A percentile compares a stretch with the other conserved stretches of the same genome.
Conservation (phyloP, 2,329 filamentous ascomycete genomes). For the Lecanoromycetidae sp. region DNA sequence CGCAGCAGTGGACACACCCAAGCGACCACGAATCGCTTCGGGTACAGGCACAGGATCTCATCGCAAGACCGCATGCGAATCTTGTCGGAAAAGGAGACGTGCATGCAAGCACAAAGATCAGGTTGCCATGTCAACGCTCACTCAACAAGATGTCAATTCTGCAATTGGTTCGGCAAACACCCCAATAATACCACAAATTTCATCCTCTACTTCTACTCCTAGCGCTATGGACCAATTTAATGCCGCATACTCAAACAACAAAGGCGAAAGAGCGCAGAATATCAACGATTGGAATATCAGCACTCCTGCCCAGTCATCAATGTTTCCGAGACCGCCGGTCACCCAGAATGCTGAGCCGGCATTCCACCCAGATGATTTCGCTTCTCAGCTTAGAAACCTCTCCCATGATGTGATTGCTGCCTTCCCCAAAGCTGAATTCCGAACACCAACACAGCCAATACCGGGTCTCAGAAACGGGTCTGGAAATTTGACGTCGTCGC, state of each 20-base stretch:
- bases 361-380: background rate
- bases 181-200: background rate
- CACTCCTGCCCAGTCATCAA: background rate
- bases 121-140: background rate
- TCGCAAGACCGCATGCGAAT: slow-evolving; percentile 18
- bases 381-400: background rate
- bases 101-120: slow-evolving; percentile 19
- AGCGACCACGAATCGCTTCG: background rate
- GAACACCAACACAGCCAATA: background rate
- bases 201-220: background rate
- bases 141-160: background rate
- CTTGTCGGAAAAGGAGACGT: slow-evolving; percentile 17
- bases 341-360: background rate
- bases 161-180: background rate
- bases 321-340: background rate
- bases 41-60: slow-evolving; percentile 11
- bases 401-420: background rate
- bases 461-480: slow-evolving; percentile 3
- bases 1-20: background rate
- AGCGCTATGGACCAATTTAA: background rate
- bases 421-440: background rate
- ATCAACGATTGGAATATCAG: too few species aligned
- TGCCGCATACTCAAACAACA: background rate
- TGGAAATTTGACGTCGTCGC: slow-evolving; percentile 33
- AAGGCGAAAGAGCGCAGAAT: too few species aligned